Conservation (phyloP, 2,329 filamentous ascomycete species). For the Raffaelea deltoideospora region DNA sequence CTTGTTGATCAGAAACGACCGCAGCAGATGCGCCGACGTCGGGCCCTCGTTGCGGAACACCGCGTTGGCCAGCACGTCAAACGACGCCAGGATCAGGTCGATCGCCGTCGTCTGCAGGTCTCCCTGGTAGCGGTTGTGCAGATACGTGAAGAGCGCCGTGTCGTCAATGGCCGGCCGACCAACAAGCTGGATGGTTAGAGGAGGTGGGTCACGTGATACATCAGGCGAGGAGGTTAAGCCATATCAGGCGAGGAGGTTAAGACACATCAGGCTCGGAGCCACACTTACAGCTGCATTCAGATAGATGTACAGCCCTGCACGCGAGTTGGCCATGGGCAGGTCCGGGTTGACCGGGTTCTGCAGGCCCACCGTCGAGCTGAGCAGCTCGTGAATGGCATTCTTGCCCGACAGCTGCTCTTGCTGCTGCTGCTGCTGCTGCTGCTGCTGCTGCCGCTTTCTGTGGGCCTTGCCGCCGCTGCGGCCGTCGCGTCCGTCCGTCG, state of each 20-base stretch:
- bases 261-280: background rate
- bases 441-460: slow-evolving; percentile 25
- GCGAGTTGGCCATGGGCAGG: slow-evolving; percentile 56
- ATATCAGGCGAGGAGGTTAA: background rate
- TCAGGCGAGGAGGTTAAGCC: background rate
- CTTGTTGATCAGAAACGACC: slow-evolving; percentile 71
- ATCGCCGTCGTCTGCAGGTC: slow-evolving; percentile 64
- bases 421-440: too few relatives aligned
- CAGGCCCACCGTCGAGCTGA: slow-evolving; percentile 40
- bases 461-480: background rate
- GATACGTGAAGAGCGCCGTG: slow-evolving; percentile 56
- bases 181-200: slow-evolving; percentile 45
- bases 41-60: slow-evolving; percentile 50
- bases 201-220: background rate
- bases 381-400: slow-evolving; percentile 41
- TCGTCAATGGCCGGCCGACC: slow-evolving; percentile 78
- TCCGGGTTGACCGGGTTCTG: slow-evolving; percentile 45
- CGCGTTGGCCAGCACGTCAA: slow-evolving; percentile 78
- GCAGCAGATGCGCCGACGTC: slow-evolving; percentile 54
- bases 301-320: slow-evolving; percentile 74
- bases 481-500: slow-evolving; percentile 21
- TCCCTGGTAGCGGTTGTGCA: slow-evolving; percentile 67
- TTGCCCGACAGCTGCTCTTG: too few relatives aligned
- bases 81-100: slow-evolving; percentile 75
- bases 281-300: slow-evolving; percentile 61